Percentiles rank a stretch among this genome's conserved stretches.
These are phyloP conservation scores for Rhynchospora tenuis DNA, from an alignment of 176 grass and related monocot genomes.

Conservation along the genomic window DNA sequence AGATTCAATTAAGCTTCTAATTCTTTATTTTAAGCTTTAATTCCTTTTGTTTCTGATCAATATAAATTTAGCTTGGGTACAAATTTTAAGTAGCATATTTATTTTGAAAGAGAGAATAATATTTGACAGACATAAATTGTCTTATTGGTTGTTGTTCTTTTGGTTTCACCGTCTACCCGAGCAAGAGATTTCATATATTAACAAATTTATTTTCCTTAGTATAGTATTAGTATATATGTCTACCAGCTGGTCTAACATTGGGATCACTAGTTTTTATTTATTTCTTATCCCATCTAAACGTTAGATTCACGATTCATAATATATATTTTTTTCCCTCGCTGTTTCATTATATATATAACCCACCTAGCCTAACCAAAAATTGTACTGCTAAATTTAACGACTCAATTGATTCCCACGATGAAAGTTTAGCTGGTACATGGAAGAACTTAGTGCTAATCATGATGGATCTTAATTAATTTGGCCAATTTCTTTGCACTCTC, in stretches of 20 bases:
- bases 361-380: neutral
- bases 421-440: neutral
- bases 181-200: neutral
- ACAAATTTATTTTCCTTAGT: neutral
- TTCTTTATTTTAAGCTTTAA: neutral
- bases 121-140: neutral
- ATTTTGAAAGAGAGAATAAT: neutral
- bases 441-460: neutral
- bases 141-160: neutral
- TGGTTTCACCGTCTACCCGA: neutral
- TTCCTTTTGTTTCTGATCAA: neutral
- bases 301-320: neutral
- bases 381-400: neutral
- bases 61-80: neutral
- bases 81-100: neutral
- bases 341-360: neutral
- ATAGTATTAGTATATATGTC: neutral
- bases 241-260: neutral
- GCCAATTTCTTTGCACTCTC: neutral
- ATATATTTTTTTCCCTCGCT: neutral
- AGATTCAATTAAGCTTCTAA: neutral
- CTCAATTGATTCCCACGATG: neutral
- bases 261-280: too few relatives aligned
- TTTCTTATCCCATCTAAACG: neutral
- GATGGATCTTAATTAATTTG: slow-evolving; percentile 1